Evolutionary conservation across 208 protist genomes (phyloP), one percentile per base, ranked within the genome.

Genomic region (Acanthamoeba rhysodes): DNA sequence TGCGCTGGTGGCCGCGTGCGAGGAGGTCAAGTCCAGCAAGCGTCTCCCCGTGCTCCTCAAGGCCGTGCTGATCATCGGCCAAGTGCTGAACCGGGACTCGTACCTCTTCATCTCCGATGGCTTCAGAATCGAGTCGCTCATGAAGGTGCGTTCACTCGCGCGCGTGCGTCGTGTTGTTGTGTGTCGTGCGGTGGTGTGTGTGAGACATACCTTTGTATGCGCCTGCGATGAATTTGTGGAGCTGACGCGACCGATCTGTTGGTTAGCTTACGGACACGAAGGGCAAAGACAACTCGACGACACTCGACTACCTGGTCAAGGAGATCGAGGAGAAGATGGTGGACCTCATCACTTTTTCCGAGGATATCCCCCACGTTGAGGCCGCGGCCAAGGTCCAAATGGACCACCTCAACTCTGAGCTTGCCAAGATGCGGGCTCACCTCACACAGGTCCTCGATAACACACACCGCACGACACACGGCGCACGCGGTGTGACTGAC

Each of bases 261-360:
- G 9, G 2, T 16, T 27, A 90, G 82, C 57, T 90, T 8, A 90
- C 82, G 22, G 82, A 90, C 32, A 90, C 82, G 29, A 90, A 66
- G 57, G 82, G 82, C 48, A 90, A 90, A 50, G 53, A 90, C 53
- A 90, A 90, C 48, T n/a, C 27, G 48, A 90, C 82, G 9, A 59
- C 45, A 50, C 37, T 90, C 29, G 53, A 90, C 82, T 90, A 90
- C 53, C 57, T 90, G 50, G 37, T 68, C 18, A 57, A 90, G 45
- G 82, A 90, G 82, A 90, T 90, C 82, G 82, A 90, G 53, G 57
- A 90, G 53, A 59, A 90, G 82, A 90, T 90, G 82, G 53, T 29
- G 48, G 48, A 59, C 50, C 57, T 90, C 29, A 32, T 90, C 50
- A 22, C n/a, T 24, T 90, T 90, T 50, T 41, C 48, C 50, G 50